Conservation (phyloP, 768 basidiomycete species). For the Phanerochaete sordida region DNA sequence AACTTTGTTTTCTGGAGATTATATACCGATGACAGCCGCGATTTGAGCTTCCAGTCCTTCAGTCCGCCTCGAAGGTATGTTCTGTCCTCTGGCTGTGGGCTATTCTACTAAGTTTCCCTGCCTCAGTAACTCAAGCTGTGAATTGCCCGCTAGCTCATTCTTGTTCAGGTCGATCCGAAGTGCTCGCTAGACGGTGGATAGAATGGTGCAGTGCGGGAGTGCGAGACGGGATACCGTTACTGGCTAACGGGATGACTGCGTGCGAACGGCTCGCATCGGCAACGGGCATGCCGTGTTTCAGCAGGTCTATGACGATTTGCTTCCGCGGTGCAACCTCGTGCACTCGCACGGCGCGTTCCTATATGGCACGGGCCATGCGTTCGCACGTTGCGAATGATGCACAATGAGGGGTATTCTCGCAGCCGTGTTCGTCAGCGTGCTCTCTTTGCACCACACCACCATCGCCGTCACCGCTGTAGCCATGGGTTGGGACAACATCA, state of each 20-base stretch:
- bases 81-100: too few relatives aligned
- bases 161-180: too few relatives aligned
- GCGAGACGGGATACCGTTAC: too few relatives aligned
- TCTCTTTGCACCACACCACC: background rate
- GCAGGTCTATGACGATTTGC: background rate
- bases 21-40: too few relatives aligned
- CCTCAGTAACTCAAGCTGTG: too few relatives aligned
- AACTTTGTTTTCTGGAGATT: too few relatives aligned
- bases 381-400: background rate
- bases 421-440: background rate
- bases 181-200: too few relatives aligned
- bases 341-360: background rate
- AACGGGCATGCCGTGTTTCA: background rate
- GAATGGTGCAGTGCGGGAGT: too few relatives aligned
- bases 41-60: too few relatives aligned
- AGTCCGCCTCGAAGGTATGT: too few relatives aligned
- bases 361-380: background rate
- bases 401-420: background rate
- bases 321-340: background rate
- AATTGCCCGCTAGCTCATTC: too few relatives aligned
- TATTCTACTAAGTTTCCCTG: too few relatives aligned
- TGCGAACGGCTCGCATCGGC: background rate
- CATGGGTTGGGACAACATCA: slow-evolving; percentile 63
- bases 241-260: background rate
- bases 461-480: slow-evolving; percentile 5